Evolutionary conservation across 2,329 filamentous ascomycete genomes (phyloP), one percentile per base, ranked within the genome.

Genomic region (Monilinia laxa): DNA sequence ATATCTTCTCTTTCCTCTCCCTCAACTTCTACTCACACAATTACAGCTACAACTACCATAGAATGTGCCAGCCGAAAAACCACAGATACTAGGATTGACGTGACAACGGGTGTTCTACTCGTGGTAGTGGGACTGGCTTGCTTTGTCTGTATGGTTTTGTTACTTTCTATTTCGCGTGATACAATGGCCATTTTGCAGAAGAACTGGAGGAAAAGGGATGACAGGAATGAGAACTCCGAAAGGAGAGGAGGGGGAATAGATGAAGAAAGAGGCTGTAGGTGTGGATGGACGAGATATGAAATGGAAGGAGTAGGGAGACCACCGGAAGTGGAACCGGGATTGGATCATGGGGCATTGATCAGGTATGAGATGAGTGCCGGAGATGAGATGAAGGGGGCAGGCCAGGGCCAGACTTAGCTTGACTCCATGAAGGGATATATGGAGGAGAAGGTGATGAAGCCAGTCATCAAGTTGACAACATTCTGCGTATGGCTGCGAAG

Each of bases 311-410:
- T 18, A 10, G 45, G 58, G 1, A 51, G 58, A 62, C 58, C 28
- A 20, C 4, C 20, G 12, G 28, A 62, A 51, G 25, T 38, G 45
- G 28, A 62, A n/a, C 45, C 28, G 1, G 20, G 45, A 18, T 51
- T 38, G 28, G 28, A 62, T 51, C 45, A 55, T 55, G 23, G 51
- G 31, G 31, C 31, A 35, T 35, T 56, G 18, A 20, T 64, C 12
- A 47, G 40, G 40, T 56, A n/a, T 56, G 62, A 64, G 40, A 57
- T 38, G 25, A 35, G 52, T 56, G 11, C 23, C 23, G 40, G 40
- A n/a, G 38, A 40, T 35, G 31, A 35, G 31, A 6, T 9, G 7
- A 35, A 35, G 7, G 31, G 31, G 31, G 31, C 31, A 35, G 31
- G 31, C 31, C 31, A 35, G 31, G 5, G 31, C 31, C 3, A 35